Evolutionary conservation across 2,329 filamentous ascomycete genomes (phyloP), one percentile per base, ranked within the genome.

Genomic region (Alternaria sp.): DNA sequence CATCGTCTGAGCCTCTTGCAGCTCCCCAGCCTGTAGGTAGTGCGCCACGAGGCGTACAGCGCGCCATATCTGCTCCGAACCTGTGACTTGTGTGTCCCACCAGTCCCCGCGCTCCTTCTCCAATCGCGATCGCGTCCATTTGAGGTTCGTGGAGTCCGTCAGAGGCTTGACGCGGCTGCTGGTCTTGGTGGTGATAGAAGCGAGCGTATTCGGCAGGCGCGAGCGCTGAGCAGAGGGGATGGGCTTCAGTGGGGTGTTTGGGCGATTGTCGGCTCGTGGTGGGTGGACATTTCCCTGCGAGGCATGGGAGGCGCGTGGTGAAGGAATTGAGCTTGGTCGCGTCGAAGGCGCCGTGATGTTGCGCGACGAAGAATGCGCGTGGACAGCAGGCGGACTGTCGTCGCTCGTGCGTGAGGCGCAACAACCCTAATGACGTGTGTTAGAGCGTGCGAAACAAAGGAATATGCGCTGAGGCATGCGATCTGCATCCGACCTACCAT

Each of bases 1-100:
- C 57, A 97, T 90, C 56, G 86, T 87, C 81, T 97, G 93, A 7
- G 94, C 94, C 47, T 80, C 78, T 34, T 72, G 74, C 38, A 83
- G 66, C 30, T 81, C 74, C 0, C 80, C 83, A 0, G 74, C 69
- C 81, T 90, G 90, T 62, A 97, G 76, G 7, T 91, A 81, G 62
- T 91, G 86, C 18, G 93, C 83, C 0, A 89, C 90, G 1, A 88
- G 82, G 46, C 85, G 85, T 14, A 97, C 78, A 0, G 91, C 89
- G 68, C 87, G 87, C 94, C 94, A 98, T 26, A 95, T 86, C 77
- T 97, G 92, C 5, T 85, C 72, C 4, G 88, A 85, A 2, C 93
- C 93, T 0, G 90, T 91, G 16, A 96, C 92, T 47, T 93, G 84
- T 1, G 94, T 97, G 62, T 97, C 93, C 78, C 96, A 98, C 83